phyloP scores from a whole-genome alignment of 768 basidiomycete species.

The Cystofilobasidium ferigula region DNA sequence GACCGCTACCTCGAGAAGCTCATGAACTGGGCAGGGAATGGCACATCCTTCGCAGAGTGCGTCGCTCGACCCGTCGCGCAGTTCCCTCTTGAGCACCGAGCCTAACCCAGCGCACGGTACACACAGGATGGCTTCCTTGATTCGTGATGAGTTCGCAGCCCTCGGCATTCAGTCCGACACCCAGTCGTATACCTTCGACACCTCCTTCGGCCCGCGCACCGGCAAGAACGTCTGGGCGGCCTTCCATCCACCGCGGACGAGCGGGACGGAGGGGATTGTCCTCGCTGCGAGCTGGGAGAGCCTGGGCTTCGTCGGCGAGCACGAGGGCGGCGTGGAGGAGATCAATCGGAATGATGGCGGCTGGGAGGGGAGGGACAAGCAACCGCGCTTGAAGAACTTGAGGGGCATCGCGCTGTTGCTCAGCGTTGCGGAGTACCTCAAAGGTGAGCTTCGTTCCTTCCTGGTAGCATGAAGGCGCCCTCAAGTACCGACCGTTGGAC shows the following conservation, averaged over 20 bases:
- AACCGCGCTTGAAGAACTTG: constrained; percentile 48
- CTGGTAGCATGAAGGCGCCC: neutral
- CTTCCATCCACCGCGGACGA: constrained; percentile 70
- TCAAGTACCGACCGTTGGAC: neutral
- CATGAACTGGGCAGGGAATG: constrained; percentile 51
- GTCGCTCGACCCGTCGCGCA: constrained; percentile 32
- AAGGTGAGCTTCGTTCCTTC: constrained; percentile 46
- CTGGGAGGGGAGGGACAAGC: constrained; percentile 19
- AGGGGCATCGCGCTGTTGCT: constrained; percentile 78
- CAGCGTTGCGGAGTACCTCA: constrained; percentile 69
- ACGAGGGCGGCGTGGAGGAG: constrained; percentile 3
- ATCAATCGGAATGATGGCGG: neutral
- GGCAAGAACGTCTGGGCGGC: constrained; percentile 78
- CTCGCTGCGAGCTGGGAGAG: constrained; percentile 85
- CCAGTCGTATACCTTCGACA: constrained; percentile 55
- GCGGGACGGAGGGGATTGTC: constrained; percentile 86
- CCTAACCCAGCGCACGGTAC: too few species aligned
- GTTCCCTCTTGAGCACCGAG: too few species aligned
- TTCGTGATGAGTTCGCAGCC: constrained; percentile 57
- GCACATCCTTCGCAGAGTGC: constrained; percentile 63
- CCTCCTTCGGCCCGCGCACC: constrained; percentile 34
- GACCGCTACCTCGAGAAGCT: constrained; percentile 67
- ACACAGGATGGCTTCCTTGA: constrained; percentile 54
- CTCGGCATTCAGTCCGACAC: constrained; percentile 60
- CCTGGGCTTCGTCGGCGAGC: constrained; percentile 29